These are phyloP conservation scores for Schoenoplectus tabernaemontani DNA, from an alignment of 202 grass and related monocot species.

Conservation along the genomic window DNA sequence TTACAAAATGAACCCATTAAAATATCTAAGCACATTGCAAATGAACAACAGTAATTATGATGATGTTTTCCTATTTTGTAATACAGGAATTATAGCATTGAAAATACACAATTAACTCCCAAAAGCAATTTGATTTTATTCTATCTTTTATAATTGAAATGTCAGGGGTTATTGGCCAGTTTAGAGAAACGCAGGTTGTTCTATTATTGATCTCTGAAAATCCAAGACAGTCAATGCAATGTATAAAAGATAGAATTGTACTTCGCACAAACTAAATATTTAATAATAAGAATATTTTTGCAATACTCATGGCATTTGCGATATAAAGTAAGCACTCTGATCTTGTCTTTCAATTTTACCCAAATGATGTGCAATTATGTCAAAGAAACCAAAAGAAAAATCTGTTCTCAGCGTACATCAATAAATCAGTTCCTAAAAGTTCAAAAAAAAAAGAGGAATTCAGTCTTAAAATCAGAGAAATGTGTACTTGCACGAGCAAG, in stretches of 20 bases:
- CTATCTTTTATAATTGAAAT: background rate
- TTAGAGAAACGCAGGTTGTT: background rate
- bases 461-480: background rate
- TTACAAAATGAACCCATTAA: background rate
- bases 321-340: background rate
- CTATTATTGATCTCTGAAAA: background rate
- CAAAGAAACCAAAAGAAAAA: background rate
- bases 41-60: background rate
- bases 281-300: background rate
- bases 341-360: background rate
- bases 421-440: background rate
- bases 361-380: background rate
- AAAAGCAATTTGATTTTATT: background rate
- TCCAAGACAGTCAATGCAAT: background rate
- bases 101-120: background rate
- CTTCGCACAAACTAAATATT: background rate
- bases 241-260: background rate
- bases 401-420: background rate
- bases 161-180: background rate
- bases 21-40: background rate
- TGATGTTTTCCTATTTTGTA: background rate
- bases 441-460: background rate
- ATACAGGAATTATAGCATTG: background rate
- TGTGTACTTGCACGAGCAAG: slow-evolving; percentile 16
- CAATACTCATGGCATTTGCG: background rate